Evolutionary conservation across 768 basidiomycete genomes (phyloP).

Genomic region (Cyathus striatus): DNA sequence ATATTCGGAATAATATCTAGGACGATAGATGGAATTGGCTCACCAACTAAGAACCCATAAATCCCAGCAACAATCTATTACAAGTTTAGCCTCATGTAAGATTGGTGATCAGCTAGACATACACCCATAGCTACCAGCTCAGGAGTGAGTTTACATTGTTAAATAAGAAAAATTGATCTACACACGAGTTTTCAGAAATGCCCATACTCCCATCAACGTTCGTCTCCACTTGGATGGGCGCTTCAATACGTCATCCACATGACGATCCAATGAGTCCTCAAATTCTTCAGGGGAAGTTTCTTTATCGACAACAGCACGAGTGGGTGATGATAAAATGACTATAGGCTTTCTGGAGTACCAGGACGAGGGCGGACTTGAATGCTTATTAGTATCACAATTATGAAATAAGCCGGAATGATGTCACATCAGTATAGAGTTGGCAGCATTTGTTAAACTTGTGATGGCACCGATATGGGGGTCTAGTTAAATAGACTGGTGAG

Average conservation of each 20-base stretch:
- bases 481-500: slow-evolving; percentile 15
- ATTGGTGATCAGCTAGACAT: slow-evolving; percentile 17
- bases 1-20: slow-evolving; percentile 1
- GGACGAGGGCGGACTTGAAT: slow-evolving; percentile 56
- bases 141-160: slow-evolving; percentile 1
- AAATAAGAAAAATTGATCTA: slow-evolving; percentile 6
- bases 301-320: slow-evolving; percentile 21
- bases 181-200: slow-evolving; percentile 80
- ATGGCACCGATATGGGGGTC: slow-evolving; percentile 75
- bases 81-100: slow-evolving; percentile 1
- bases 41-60: slow-evolving; percentile 73
- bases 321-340: slow-evolving; percentile 46
- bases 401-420: slow-evolving; percentile 8
- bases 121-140: slow-evolving; percentile 57
- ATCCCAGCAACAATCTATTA: slow-evolving; percentile 57
- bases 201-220: slow-evolving; percentile 68
- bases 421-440: slow-evolving; percentile 73
- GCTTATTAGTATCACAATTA: neutral
- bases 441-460: slow-evolving; percentile 71
- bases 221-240: slow-evolving; percentile 55
- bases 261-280: slow-evolving; percentile 57
- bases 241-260: slow-evolving; percentile 72
- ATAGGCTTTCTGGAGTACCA: slow-evolving; percentile 70
- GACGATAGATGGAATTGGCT: slow-evolving; percentile 9
- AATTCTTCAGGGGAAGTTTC: slow-evolving; percentile 14